phyloP scores from a whole-genome alignment of 257 asterid species.

The Perilla frutescens region DNA sequence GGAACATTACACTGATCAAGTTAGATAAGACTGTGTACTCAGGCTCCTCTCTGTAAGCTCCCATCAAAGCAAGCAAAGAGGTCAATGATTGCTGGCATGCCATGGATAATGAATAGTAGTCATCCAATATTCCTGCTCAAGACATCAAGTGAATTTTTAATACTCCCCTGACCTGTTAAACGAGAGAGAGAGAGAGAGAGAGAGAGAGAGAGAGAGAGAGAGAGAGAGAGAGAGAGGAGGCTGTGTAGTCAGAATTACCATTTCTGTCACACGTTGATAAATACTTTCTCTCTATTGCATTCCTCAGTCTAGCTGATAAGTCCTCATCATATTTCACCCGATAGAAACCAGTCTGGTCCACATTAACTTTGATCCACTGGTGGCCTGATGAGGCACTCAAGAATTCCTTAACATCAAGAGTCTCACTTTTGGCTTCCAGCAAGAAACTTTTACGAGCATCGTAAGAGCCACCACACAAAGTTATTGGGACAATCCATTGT shows the following conservation, averaged over 20 bases:
- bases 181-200: conserved; percentile 9
- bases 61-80: conserved; percentile 85
- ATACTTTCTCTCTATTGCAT: conserved; percentile 75
- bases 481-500: conserved; percentile 91
- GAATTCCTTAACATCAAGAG: conserved; percentile 63
- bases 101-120: conserved; percentile 78
- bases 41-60: conserved; percentile 82
- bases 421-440: conserved; percentile 68
- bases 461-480: conserved; percentile 76
- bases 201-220: conserved; percentile 20
- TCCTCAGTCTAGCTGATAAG: conserved; percentile 78
- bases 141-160: conserved; percentile 37
- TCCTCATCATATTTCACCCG: conserved; percentile 89
- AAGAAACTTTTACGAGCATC: conserved; percentile 71
- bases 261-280: conserved; percentile 78
- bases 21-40: conserved; percentile 80
- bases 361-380: conserved; percentile 83
- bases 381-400: conserved; percentile 55
- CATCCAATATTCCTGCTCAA: conserved; percentile 86
- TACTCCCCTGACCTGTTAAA: neutral
- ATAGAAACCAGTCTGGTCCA: conserved; percentile 84
- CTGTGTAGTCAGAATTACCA: conserved; percentile 50
- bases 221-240: neutral
- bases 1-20: conserved; percentile 71
- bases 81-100: conserved; percentile 81